Percentiles rank a stretch among this genome's conserved stretches.
Conservation (phyloP, 352 stramenopile species). For the Phytophthora sojae region DNA sequence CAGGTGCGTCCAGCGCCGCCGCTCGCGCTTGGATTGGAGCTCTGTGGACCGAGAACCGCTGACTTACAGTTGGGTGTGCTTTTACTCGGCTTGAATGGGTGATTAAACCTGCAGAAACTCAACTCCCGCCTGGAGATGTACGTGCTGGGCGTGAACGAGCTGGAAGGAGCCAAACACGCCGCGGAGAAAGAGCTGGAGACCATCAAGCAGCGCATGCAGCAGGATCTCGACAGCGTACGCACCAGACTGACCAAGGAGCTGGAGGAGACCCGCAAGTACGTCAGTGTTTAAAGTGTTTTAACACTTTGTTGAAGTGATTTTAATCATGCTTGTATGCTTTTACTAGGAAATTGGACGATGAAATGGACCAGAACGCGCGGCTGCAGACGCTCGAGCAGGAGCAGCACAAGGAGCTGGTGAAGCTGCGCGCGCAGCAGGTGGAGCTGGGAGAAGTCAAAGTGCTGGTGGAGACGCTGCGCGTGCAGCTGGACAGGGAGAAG, state of each 20-base stretch:
- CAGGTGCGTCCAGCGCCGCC: constrained; percentile 49
- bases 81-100: background rate
- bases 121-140: constrained; percentile 88
- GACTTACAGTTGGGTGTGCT: background rate
- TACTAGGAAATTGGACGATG: constrained; percentile 71
- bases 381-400: constrained; percentile 84
- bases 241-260: constrained; percentile 71
- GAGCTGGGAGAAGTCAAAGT: constrained; percentile 72
- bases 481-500: constrained; percentile 67
- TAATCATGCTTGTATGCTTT: constrained; percentile 18
- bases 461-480: constrained; percentile 55
- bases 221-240: constrained; percentile 72
- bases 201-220: constrained; percentile 83
- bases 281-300: background rate
- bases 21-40: background rate
- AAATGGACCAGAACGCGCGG: constrained; percentile 75
- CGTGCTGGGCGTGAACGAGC: constrained; percentile 85
- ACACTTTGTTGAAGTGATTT: background rate
- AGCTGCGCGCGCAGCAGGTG: constrained; percentile 74
- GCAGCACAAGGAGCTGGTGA: constrained; percentile 79
- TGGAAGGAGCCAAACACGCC: constrained; percentile 77
- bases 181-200: constrained; percentile 83
- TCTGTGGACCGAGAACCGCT: constrained; percentile 6
- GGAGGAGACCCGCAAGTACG: constrained; percentile 79
- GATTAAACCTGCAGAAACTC: constrained; percentile 51